phyloP scores from a whole-genome alignment of 2,329 filamentous ascomycete genomes.

The Grosmannia clavigera region DNA sequence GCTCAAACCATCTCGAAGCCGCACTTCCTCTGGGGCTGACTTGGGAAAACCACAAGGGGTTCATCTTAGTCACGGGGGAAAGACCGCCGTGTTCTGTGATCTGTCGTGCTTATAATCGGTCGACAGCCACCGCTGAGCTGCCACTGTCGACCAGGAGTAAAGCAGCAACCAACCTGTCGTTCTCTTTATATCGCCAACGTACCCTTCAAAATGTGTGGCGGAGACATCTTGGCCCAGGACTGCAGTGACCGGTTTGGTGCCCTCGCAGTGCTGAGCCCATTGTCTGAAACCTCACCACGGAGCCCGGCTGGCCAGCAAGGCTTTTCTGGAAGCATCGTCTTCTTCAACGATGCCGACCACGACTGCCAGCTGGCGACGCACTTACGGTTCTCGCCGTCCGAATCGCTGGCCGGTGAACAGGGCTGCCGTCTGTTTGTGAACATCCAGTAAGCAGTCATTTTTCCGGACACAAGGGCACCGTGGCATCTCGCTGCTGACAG shows the following conservation, averaged over 20 bases:
- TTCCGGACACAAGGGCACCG: too few relatives aligned
- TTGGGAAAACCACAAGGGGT: background rate
- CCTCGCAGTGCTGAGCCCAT: slow-evolving; percentile 8
- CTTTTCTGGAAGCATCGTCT: slow-evolving; percentile 8
- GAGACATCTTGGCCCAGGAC: slow-evolving; percentile 4
- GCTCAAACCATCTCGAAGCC: slow-evolving; percentile 10
- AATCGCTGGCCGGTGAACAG: background rate
- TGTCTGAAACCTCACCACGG: background rate
- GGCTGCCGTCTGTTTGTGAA: background rate
- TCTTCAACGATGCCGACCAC: slow-evolving; percentile 11
- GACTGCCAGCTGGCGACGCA: slow-evolving; percentile 11
- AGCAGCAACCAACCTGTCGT: too few relatives aligned
- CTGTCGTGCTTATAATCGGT: background rate
- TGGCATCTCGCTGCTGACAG: background rate
- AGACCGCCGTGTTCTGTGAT: too few relatives aligned
- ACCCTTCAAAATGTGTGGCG: slow-evolving; percentile 9
- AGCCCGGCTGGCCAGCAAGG: background rate
- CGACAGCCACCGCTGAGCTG: background rate
- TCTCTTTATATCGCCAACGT: too few relatives aligned
- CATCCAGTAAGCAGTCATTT: slow-evolving; percentile 6
- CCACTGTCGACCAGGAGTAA: too few relatives aligned
- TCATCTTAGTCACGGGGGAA: background rate
- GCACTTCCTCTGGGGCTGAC: background rate
- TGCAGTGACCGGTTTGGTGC: slow-evolving; percentile 10
- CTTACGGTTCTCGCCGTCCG: slow-evolving; percentile 7